Evolutionary conservation across 2,329 filamentous ascomycete genomes (phyloP).

Genomic region (Ophiosphaerella narmari): DNA sequence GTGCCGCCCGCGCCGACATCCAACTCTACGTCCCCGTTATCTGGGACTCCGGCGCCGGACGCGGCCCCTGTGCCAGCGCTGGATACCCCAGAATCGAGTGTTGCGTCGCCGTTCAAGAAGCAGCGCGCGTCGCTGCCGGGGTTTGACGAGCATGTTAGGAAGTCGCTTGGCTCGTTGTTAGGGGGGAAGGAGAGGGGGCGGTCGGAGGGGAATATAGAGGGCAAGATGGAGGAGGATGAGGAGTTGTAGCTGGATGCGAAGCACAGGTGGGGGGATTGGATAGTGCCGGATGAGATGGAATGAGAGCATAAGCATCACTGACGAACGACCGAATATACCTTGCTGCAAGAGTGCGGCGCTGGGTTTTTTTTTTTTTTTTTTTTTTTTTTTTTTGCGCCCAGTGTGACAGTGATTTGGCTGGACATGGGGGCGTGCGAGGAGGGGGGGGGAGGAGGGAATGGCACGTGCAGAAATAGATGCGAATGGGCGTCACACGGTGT

Average conservation of each 20-base stretch:
- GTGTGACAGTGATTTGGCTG: too few relatives aligned
- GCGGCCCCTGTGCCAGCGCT: background rate
- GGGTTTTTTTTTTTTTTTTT: too few relatives aligned
- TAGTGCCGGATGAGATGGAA: too few relatives aligned
- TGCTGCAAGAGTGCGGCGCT: too few relatives aligned
- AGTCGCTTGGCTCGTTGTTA: constrained; percentile 41
- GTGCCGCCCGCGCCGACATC: constrained; percentile 28
- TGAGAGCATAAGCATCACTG: too few relatives aligned
- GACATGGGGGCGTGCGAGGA: too few relatives aligned
- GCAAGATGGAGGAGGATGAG: constrained; percentile 50
- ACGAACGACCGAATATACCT: too few relatives aligned
- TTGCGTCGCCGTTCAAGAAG: constrained; percentile 77
- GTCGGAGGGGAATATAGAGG: constrained; percentile 39
- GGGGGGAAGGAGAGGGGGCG: constrained; percentile 41
- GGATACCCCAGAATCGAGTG: constrained; percentile 49
- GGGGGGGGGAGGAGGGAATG: too few relatives aligned
- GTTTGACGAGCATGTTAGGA: constrained; percentile 50
- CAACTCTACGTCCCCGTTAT: constrained; percentile 34
- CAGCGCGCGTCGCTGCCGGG: constrained; percentile 67
- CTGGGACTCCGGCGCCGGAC: constrained; percentile 25
- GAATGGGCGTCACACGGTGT: too few relatives aligned
- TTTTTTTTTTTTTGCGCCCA: too few relatives aligned
- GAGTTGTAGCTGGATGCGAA: constrained; percentile 43
- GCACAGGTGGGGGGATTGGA: too few relatives aligned
- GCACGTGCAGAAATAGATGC: too few relatives aligned